These are phyloP conservation scores for Aspergillus vadensis DNA, from an alignment of 2,329 filamentous ascomycete genomes.

Conservation along the genomic window DNA sequence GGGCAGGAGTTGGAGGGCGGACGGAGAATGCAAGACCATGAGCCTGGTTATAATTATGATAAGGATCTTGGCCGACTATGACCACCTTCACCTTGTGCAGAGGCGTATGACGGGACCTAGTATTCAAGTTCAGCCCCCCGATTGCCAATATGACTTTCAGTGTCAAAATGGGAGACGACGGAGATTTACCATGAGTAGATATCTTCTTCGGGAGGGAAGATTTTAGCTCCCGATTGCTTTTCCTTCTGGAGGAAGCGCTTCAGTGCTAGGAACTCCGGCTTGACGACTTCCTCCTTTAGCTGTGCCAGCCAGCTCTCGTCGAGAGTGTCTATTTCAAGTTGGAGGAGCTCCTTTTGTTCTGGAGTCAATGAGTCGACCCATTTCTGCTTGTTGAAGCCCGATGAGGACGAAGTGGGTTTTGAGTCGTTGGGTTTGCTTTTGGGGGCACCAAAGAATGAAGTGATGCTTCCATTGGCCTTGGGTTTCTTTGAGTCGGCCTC, in stretches of 20 bases:
- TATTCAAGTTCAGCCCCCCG: slow-evolving; percentile 19
- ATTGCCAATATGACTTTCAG: neutral
- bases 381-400: slow-evolving; percentile 81
- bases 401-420: slow-evolving; percentile 26
- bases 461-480: slow-evolving; percentile 77
- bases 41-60: slow-evolving; percentile 93
- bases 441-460: slow-evolving; percentile 80
- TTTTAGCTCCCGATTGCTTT: slow-evolving; percentile 69
- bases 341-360: slow-evolving; percentile 80
- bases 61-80: slow-evolving; percentile 93
- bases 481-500: slow-evolving; percentile 66
- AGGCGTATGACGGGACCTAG: slow-evolving; percentile 92
- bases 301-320: slow-evolving; percentile 88
- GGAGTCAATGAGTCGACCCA: slow-evolving; percentile 79
- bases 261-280: slow-evolving; percentile 77
- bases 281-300: slow-evolving; percentile 81
- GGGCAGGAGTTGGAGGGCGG: slow-evolving; percentile 81
- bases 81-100: slow-evolving; percentile 87
- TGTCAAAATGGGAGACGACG: neutral
- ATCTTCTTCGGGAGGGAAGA: slow-evolving; percentile 85
- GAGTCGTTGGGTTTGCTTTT: slow-evolving; percentile 49
- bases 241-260: slow-evolving; percentile 87
- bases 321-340: slow-evolving; percentile 88
- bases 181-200: slow-evolving; percentile 84
- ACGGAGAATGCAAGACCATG: slow-evolving; percentile 97